Conservation (phyloP, 2,329 filamentous ascomycete genomes). For the Cladorrhinum sp. region DNA sequence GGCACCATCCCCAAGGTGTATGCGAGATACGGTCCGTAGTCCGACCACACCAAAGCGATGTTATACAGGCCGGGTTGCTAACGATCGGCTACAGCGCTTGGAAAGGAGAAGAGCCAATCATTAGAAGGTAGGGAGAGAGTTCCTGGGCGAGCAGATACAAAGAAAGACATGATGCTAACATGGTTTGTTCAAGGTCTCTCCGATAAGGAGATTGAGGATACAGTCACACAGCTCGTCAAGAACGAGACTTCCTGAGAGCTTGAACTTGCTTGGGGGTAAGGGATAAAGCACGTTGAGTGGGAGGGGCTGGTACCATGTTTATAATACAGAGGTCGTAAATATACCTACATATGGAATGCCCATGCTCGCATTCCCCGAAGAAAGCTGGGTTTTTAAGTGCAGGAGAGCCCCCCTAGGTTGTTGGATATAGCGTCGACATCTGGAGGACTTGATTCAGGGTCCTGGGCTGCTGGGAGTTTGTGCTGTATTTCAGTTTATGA, state of each 20-base stretch:
- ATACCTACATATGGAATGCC: slow-evolving; percentile 7
- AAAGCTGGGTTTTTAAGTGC: neutral
- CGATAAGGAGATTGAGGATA: slow-evolving; percentile 61
- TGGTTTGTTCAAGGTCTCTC: slow-evolving; percentile 42
- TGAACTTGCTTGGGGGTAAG: neutral
- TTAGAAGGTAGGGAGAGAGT: slow-evolving; percentile 44
- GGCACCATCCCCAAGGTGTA: slow-evolving; percentile 83
- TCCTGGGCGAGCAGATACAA: neutral
- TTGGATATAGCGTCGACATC: no score
- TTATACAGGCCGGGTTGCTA: neutral
- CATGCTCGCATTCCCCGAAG: neutral
- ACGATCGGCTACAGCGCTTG: slow-evolving; percentile 43
- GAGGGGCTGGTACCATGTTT: slow-evolving; percentile 12
- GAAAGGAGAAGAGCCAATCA: slow-evolving; percentile 55
- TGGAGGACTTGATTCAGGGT: no score
- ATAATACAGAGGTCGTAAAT: slow-evolving; percentile 19
- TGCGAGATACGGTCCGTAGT: slow-evolving; percentile 78
- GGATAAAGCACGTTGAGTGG: neutral
- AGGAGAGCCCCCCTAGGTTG: neutral
- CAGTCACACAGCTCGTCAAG: slow-evolving; percentile 55
- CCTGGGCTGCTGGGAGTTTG: no score
- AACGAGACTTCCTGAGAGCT: slow-evolving; percentile 27
- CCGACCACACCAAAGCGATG: neutral
- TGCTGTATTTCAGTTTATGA: no score
- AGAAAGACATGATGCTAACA: slow-evolving; percentile 13